Percentiles rank a stretch among this genome's conserved stretches.
Evolutionary conservation across 192 early-diverging fungal genomes (phyloP).

Genomic region (Pecoramyces ruminantium): DNA sequence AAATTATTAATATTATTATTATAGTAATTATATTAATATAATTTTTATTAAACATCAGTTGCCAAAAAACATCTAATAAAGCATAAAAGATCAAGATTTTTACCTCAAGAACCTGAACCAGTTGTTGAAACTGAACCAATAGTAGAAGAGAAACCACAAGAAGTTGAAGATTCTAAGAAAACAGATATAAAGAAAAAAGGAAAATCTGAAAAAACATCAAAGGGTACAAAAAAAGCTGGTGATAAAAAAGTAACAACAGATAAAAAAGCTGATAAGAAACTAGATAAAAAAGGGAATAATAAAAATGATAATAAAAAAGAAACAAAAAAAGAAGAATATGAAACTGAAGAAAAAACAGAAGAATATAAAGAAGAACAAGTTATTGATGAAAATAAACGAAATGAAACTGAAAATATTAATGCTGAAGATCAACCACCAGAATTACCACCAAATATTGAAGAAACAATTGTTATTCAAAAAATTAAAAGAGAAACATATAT

Average conservation of each 20-base stretch:
- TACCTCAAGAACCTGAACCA: background rate
- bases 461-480: background rate
- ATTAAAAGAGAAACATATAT: constrained; percentile 13
- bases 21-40: too few species aligned
- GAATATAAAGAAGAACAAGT: background rate
- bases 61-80: background rate
- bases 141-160: background rate
- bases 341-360: background rate
- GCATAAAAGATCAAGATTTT: background rate
- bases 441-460: background rate
- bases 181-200: background rate
- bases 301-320: background rate
- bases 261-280: background rate
- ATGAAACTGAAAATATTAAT: background rate
- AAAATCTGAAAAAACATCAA: background rate
- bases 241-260: background rate
- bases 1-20: too few species aligned
- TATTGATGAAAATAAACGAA: background rate
- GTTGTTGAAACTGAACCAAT: background rate
- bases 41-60: background rate
- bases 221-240: background rate
- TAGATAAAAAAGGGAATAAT: background rate
- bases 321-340: background rate
- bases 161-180: background rate
- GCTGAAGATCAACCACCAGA: background rate